Evolutionary conservation across 2,329 filamentous ascomycete species (phyloP), one percentile per base, ranked within the genome.

Genomic region (Aureobasidium zeae): DNA sequence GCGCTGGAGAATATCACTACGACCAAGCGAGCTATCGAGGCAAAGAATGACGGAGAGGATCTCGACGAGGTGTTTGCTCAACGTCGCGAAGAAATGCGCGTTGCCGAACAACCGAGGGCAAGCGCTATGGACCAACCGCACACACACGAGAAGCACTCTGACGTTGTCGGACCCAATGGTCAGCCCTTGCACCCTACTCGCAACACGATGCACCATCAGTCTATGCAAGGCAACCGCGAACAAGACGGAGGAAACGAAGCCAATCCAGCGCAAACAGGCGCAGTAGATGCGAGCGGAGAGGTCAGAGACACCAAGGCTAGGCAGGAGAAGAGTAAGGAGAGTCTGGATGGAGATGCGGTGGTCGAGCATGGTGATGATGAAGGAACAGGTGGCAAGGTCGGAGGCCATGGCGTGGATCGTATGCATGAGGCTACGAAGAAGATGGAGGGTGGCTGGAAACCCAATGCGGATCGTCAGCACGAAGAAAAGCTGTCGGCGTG

Each of bases 1-100:
- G 59, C 57, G 12, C 44, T 61, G 7, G 59, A 61, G 45, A 61
- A 58, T 26, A 52, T 57, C 12, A 46, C 51, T n/a, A 57, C 57
- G 2, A 56, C 58, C 2, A 45, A 56, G 7, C 41, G 51, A 6
- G 57, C 58, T 1, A 42, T 61, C 12, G 33, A 52, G 19, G 53
- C 52, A 4, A 36, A 48, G 10, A 52, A 55, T 26, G 42, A 53
- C 13, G 53, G 57, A 31, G 48, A 56, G 9, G 52, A 57, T 31
- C 39, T 62, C 12, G 51, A 59, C 12, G 48, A 49, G 34, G 45
- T 57, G 13, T 60, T 60, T 34, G 48, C 47, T 26, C 50, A 53
- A 44, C 45, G 56, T 5, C 49, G 47, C 38, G 44, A 48, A 37
- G 55, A 59, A 31, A 51, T 56, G 44, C 20, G 48, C 8, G 29